Evolutionary conservation across 2,329 filamentous ascomycete genomes (phyloP).

Genomic region (Alternaria sp.): DNA sequence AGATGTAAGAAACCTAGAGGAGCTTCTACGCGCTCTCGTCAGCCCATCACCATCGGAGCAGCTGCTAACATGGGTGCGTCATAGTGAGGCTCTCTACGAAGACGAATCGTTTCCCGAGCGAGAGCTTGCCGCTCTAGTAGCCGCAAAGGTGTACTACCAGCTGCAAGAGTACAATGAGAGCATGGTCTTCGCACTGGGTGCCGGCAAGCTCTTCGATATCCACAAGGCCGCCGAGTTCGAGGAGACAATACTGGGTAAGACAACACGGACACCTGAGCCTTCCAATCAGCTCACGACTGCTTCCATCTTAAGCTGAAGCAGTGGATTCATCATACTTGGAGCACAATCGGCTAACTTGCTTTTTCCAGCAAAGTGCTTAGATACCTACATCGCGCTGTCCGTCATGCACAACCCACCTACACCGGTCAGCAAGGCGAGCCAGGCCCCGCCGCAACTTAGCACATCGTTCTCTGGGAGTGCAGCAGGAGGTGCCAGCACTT

Average conservation of each 20-base stretch:
- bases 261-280: constrained; percentile 10
- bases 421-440: constrained; percentile 57
- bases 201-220: constrained; percentile 93
- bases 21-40: constrained; percentile 2
- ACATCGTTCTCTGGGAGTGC: constrained; percentile 77
- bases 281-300: not conserved
- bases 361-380: constrained; percentile 81
- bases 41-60: constrained; percentile 1
- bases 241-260: constrained; percentile 90
- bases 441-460: constrained; percentile 72
- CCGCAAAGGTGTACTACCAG: constrained; percentile 98
- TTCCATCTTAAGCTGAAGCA: not conserved
- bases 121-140: constrained; percentile 90
- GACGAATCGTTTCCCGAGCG: constrained; percentile 94
- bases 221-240: constrained; percentile 94
- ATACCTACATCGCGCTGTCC: constrained; percentile 91
- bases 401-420: constrained; percentile 65
- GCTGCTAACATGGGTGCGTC: constrained; percentile 39
- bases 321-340: not conserved
- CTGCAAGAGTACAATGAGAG: constrained; percentile 99
- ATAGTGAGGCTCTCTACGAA: constrained; percentile 95
- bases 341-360: constrained; percentile 24
- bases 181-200: constrained; percentile 96
- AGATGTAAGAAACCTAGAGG: constrained; percentile 75
- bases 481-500: constrained; percentile 71